A percentile compares a stretch with the other conserved stretches of the same genome.
Conservation (phyloP, 2,329 filamentous ascomycete genomes). For the Gyromitra esculenta region DNA sequence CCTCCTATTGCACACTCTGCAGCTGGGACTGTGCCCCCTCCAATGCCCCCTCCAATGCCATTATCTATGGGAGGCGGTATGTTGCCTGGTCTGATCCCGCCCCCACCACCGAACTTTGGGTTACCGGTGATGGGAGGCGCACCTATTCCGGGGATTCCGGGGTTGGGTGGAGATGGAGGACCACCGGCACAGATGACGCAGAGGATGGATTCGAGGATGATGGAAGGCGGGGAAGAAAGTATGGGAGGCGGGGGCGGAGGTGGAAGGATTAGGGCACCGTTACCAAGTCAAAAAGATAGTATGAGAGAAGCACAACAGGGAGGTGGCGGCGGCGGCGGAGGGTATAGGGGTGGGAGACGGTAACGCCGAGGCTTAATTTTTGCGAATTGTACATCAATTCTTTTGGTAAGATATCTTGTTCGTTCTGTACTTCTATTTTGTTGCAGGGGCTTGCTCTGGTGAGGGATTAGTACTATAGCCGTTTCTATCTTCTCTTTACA, state of each 20-base stretch:
- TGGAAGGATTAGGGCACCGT: slow-evolving; percentile 71
- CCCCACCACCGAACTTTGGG: slow-evolving; percentile 62
- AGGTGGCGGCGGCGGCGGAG: slow-evolving; percentile 20
- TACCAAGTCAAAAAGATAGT: slow-evolving; percentile 86
- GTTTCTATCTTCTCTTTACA: background rate
- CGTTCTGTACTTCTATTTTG: slow-evolving; percentile 26
- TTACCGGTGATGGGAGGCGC: slow-evolving; percentile 56
- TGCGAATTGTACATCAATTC: slow-evolving; percentile 26
- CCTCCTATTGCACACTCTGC: slow-evolving; percentile 62
- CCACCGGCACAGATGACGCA: slow-evolving; percentile 60
- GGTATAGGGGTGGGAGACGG: slow-evolving; percentile 42
- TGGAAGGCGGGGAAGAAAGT: slow-evolving; percentile 59
- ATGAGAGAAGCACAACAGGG: slow-evolving; percentile 77
- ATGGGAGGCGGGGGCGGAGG: slow-evolving; percentile 60
- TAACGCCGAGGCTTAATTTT: slow-evolving; percentile 1
- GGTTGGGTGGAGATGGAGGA: slow-evolving; percentile 56
- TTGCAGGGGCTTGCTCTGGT: too few relatives aligned
- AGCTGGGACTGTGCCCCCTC: slow-evolving; percentile 55
- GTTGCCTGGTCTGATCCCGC: slow-evolving; percentile 65
- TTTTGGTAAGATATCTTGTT: background rate
- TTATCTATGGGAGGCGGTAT: slow-evolving; percentile 57
- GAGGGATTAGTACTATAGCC: background rate
- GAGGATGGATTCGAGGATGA: slow-evolving; percentile 59
- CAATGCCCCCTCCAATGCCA: slow-evolving; percentile 62
- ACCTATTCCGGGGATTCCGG: slow-evolving; percentile 58